These are phyloP conservation scores for Metschnikowia santaceciliae DNA, from an alignment of 805 yeast species.

Conservation along the genomic window DNA sequence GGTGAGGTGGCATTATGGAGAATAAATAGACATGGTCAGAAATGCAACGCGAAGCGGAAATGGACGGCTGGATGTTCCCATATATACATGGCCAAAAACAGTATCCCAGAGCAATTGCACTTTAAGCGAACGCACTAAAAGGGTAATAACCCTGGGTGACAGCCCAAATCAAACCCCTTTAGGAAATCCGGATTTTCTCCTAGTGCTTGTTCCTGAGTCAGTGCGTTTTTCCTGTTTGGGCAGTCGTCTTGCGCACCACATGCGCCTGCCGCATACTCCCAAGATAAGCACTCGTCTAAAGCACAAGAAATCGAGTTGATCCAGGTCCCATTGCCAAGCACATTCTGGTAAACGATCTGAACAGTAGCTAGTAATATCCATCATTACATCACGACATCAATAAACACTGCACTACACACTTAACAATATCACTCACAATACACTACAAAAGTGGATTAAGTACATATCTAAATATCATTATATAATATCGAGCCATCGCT, in stretches of 20 bases:
- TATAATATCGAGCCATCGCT: too few relatives aligned
- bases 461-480: too few relatives aligned
- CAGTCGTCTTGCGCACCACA: neutral
- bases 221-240: conserved; percentile 3
- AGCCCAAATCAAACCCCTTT: neutral
- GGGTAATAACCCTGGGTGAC: neutral
- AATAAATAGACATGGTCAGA: neutral
- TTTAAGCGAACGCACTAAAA: neutral
- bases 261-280: neutral
- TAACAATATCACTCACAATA: too few relatives aligned
- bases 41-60: neutral
- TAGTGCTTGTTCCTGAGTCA: neutral
- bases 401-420: too few relatives aligned
- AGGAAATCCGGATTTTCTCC: conserved; percentile 3
- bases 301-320: too few relatives aligned
- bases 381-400: too few relatives aligned
- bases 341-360: neutral
- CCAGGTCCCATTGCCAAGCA: neutral
- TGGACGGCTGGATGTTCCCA: neutral
- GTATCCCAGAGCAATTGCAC: neutral
- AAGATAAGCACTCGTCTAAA: neutral
- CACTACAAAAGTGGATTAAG: too few relatives aligned
- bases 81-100: neutral
- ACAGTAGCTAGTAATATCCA: too few relatives aligned
- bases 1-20: too few relatives aligned